These are phyloP conservation scores for Cordyceps cateniannulata DNA, from an alignment of 2,329 filamentous ascomycete genomes.

Conservation along the genomic window DNA sequence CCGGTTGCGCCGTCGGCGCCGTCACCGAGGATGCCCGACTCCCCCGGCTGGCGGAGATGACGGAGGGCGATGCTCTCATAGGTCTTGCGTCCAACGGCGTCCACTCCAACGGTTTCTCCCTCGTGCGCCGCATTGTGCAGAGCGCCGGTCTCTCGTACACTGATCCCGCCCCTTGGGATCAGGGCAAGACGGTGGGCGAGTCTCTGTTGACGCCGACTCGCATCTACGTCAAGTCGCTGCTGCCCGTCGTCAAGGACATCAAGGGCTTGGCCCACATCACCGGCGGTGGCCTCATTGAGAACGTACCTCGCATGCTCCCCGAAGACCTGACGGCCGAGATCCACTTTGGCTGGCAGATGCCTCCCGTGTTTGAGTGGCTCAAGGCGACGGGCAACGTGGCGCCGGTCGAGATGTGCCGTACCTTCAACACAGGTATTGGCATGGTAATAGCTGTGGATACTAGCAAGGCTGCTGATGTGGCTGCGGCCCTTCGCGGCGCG, in stretches of 20 bases:
- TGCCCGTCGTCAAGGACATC: constrained; percentile 62
- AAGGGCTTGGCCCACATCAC: constrained; percentile 98
- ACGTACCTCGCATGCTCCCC: constrained; percentile 91
- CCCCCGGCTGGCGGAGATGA: constrained; percentile 71
- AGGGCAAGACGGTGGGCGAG: constrained; percentile 57
- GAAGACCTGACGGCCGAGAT: constrained; percentile 70
- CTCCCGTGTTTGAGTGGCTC: constrained; percentile 81
- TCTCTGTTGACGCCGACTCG: constrained; percentile 81
- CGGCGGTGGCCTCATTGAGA: constrained; percentile 86
- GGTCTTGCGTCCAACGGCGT: constrained; percentile 80
- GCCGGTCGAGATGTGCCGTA: constrained; percentile 75
- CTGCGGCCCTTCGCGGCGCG: constrained; percentile 51
- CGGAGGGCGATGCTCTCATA: constrained; percentile 74
- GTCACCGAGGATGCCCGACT: constrained; percentile 53
- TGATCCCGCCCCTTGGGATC: constrained; percentile 70
- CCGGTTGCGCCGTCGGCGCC: neutral
- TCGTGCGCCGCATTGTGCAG: constrained; percentile 86
- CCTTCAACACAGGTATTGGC: constrained; percentile 91
- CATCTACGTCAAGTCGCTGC: constrained; percentile 83
- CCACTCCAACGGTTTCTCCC: constrained; percentile 95
- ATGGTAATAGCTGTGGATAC: constrained; percentile 82
- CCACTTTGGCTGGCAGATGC: constrained; percentile 67
- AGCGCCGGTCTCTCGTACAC: constrained; percentile 64
- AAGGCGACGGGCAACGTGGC: constrained; percentile 65
- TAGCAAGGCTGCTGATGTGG: constrained; percentile 55